A percentile compares a stretch with the other conserved stretches of the same genome.
These are phyloP conservation scores for Solanum etuberosum DNA, from an alignment of 257 asterid species.

Conservation along the genomic window DNA sequence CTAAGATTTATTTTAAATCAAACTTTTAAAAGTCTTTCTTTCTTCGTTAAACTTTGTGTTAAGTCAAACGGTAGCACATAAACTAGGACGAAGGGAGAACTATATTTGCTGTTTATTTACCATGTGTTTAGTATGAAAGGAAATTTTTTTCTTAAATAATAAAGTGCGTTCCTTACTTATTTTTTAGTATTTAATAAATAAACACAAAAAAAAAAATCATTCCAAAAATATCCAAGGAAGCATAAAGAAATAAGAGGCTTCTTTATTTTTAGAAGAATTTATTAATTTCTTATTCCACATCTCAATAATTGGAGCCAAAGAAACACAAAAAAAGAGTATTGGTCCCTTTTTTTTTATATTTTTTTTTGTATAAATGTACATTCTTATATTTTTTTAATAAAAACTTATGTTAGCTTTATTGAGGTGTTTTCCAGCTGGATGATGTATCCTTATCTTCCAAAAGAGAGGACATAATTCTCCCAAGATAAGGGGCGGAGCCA, in stretches of 20 bases:
- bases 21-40: rapidly evolving
- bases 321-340: not conserved
- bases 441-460: not conserved
- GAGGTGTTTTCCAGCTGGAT: not conserved
- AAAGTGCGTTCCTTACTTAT: no score
- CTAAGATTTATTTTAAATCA: no score
- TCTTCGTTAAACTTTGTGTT: no score
- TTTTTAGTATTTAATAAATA: not conserved
- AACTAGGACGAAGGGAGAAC: no score
- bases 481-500: not conserved
- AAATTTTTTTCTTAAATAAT: no score
- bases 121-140: not conserved
- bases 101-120: no score
- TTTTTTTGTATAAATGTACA: not conserved
- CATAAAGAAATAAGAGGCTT: not conserved
- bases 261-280: not conserved
- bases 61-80: no score
- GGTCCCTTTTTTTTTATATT: not conserved
- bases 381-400: not conserved
- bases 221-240: not conserved
- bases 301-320: not conserved
- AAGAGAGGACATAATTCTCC: not conserved
- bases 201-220: not conserved
- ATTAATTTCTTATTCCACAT: no score
- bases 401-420: not conserved